Base-by-base conservation (phyloP, 2,329 filamentous ascomycete species). In the Nannizzia gypsea region DNA sequence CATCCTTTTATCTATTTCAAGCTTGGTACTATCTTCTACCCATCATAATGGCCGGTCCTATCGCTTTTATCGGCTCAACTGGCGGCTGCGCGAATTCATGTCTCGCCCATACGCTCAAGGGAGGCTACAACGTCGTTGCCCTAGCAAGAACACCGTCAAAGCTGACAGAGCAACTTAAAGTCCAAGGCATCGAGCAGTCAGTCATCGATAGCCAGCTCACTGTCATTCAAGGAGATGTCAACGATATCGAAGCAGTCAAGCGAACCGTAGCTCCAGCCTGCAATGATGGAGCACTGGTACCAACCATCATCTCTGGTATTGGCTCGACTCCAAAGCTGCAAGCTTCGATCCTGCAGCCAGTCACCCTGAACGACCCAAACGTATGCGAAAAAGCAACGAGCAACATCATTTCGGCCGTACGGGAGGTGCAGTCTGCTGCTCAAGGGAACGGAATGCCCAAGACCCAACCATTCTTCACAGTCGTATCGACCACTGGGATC, bases 11-110 rank as follows among this genome's bases (percentile, higher is more conserved):
- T n/a, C 13, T 6, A 8, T 28, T 31, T 11, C 22, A 15, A 13
- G 9, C 6, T 24, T 26, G 9, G 11, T 36, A 31, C 15, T n/a
- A 8, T 36, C 15, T 31, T 31, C 50, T n/a, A 54, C 13, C 13
- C 17, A n/a, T n/a, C 26, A 17, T 6, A 56, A 56, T 42, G n/a
- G 36, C 54, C 15, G 26, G n/a, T 20, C 38, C 59, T 22, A 66
- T 80, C 59, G 76, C 77, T 44, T 80, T 81, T 70, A 75, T 81
- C 63, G 80, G 80, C 54, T 77, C 78, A 24, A 81, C 79, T 22
- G 78, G 77, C 59, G 80, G 78, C 56, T 76, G 74, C 62, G 72
- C 74, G 38, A 70, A 75, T 52, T 66, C 73, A 28, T 73, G 74
- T 50, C 75, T 82, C 17, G 72, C 73, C 22, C 67, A 69, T 20